Percentiles rank a stretch among this genome's conserved stretches.
These are phyloP conservation scores for Xylariaceae sp. DNA, from an alignment of 2,329 filamentous ascomycete species.

Conservation along the genomic window DNA sequence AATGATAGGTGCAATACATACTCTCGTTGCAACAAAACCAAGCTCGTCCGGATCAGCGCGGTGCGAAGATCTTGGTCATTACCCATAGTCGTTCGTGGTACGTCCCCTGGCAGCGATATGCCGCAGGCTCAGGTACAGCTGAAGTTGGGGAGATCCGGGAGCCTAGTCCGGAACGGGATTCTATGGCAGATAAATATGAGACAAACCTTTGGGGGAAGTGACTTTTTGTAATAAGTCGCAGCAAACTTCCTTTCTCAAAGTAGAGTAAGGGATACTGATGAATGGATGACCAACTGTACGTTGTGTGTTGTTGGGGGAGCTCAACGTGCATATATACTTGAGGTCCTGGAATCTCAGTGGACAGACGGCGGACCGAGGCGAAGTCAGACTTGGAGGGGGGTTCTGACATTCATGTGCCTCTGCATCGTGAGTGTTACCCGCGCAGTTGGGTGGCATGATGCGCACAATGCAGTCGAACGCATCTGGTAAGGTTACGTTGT, in stretches of 20 bases:
- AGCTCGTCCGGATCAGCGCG: constrained; percentile 41
- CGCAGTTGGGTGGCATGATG: too few species aligned
- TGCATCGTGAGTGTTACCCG: too few species aligned
- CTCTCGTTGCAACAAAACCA: constrained; percentile 44
- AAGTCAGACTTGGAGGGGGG: not conserved
- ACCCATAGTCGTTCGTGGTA: not conserved
- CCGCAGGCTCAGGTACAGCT: not conserved
- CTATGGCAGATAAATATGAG: not conserved
- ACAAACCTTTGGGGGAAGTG: too few species aligned
- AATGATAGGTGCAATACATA: constrained; percentile 26
- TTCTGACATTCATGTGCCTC: not conserved
- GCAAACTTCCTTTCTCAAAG: too few species aligned
- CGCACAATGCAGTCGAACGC: too few species aligned
- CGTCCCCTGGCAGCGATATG: not conserved
- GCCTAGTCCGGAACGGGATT: not conserved
- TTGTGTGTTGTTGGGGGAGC: too few species aligned
- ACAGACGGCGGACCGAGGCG: not conserved
- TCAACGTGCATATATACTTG: not conserved
- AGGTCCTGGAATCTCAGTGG: not conserved
- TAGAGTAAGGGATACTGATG: too few species aligned
- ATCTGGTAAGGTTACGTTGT: too few species aligned
- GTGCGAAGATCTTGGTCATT: constrained; percentile 31
- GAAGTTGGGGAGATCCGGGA: constrained; percentile 20
- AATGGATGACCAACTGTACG: too few species aligned
- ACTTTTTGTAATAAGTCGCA: too few species aligned